phyloP scores from a whole-genome alignment of 2,329 filamentous ascomycete genomes.

The Blastomyces emzantsi region DNA sequence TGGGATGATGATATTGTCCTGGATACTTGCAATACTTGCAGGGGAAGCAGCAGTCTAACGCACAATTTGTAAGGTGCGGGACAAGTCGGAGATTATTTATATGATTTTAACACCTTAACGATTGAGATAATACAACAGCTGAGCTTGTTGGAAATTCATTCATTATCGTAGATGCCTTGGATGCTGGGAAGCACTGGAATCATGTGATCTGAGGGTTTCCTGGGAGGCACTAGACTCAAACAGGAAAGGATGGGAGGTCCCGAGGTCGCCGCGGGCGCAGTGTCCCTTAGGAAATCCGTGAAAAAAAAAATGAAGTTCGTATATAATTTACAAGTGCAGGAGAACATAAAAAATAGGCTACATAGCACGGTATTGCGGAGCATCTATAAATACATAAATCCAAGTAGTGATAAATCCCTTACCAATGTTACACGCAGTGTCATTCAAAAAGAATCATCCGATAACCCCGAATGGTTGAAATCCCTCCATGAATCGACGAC shows the following conservation, averaged over 20 bases:
- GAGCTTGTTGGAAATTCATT: not conserved
- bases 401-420: constrained; percentile 10
- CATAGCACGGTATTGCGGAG: constrained; percentile 17
- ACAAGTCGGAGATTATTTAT: not conserved
- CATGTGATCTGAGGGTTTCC: constrained; percentile 1
- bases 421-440: not conserved
- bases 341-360: not conserved
- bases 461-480: too few species aligned
- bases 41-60: not conserved
- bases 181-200: not conserved
- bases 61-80: not conserved
- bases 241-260: not conserved
- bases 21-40: not conserved
- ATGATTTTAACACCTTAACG: not conserved
- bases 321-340: not conserved
- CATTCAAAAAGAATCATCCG: not conserved
- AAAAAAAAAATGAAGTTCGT: not conserved
- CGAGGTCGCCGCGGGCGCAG: too few species aligned
- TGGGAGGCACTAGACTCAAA: not conserved
- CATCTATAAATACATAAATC: constrained; percentile 15
- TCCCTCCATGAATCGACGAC: not conserved
- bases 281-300: too few species aligned
- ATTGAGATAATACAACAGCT: not conserved
- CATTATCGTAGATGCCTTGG: not conserved
- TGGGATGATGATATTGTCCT: not conserved